Conservation (phyloP, 2,329 filamentous ascomycete species). For the Ophioceras dolichostomum region DNA sequence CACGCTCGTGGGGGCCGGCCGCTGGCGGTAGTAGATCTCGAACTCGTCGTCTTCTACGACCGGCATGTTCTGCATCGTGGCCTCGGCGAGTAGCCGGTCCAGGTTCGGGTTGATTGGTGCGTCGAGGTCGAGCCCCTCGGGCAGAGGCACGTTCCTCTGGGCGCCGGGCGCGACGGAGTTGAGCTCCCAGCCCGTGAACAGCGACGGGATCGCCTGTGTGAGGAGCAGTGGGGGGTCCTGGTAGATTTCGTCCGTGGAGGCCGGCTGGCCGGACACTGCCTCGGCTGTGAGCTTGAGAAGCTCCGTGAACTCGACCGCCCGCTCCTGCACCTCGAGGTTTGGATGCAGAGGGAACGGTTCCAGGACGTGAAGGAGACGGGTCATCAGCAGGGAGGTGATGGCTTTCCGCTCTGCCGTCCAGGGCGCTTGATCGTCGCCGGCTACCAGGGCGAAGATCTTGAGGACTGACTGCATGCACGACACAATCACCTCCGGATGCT, state of each 20-base stretch:
- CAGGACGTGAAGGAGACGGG: conserved; percentile 68
- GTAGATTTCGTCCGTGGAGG: conserved; percentile 36
- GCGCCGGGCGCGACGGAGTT: conserved; percentile 81
- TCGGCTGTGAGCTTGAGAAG: conserved; percentile 79
- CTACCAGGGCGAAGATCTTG: conserved; percentile 69
- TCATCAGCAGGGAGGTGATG: conserved; percentile 63
- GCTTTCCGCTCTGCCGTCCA: conserved; percentile 69
- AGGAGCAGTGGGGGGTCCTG: conserved; percentile 71
- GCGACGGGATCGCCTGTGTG: conserved; percentile 77
- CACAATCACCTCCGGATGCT: conserved; percentile 56
- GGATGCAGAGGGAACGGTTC: conserved; percentile 73
- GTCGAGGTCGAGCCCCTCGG: conserved; percentile 65
- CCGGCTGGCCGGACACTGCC: conserved; percentile 56
- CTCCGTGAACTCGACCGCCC: conserved; percentile 85
- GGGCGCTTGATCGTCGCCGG: conserved; percentile 47
- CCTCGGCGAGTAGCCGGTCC: conserved; percentile 49
- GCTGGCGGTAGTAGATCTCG: conserved; percentile 51
- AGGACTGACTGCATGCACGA: conserved; percentile 73
- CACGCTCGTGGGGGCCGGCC: conserved; percentile 35
- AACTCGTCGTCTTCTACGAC: conserved; percentile 53
- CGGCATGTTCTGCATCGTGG: conserved; percentile 34
- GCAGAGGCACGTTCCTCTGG: conserved; percentile 75
- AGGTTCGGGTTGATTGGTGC: conserved; percentile 71
- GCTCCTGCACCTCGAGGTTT: conserved; percentile 86
- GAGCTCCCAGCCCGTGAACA: conserved; percentile 78